These are phyloP conservation scores for Cladophialophora yegresii DNA, from an alignment of 2,329 filamentous ascomycete genomes.

Conservation along the genomic window DNA sequence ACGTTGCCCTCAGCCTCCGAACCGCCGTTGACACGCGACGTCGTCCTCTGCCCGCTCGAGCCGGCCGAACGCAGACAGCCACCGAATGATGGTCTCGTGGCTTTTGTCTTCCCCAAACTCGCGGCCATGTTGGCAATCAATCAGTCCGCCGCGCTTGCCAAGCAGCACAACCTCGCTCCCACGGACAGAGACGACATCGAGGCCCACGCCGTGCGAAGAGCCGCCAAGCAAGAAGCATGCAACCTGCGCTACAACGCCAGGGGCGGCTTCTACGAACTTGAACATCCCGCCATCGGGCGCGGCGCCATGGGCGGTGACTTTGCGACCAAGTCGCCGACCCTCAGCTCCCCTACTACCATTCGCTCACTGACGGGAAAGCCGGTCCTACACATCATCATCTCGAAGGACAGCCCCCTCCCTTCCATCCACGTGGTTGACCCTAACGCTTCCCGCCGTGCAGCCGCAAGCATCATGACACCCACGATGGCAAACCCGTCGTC, in stretches of 20 bases:
- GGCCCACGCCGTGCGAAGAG: conserved; percentile 47
- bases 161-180: conserved; percentile 45
- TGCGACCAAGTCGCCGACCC: conserved; percentile 18
- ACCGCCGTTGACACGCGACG: conserved; percentile 45
- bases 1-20: conserved; percentile 30
- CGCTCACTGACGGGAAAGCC: conserved; percentile 25
- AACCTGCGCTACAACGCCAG: conserved; percentile 48
- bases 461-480: conserved; percentile 31
- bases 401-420: conserved; percentile 43
- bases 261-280: conserved; percentile 48
- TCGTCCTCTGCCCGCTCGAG: conserved; percentile 49
- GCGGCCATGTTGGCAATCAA: conserved; percentile 54
- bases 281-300: conserved; percentile 48
- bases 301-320: conserved; percentile 29
- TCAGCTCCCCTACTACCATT: conserved; percentile 19
- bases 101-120: conserved; percentile 52
- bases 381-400: conserved; percentile 48
- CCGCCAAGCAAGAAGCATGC: conserved; percentile 51
- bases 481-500: conserved; percentile 14
- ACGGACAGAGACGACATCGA: conserved; percentile 48
- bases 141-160: conserved; percentile 46
- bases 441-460: conserved; percentile 38
- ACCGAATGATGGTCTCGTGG: conserved; percentile 48
- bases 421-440: conserved; percentile 43
- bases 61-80: conserved; percentile 43